These are phyloP conservation scores for Artemisia annua DNA, from an alignment of 129 eudicot genomes.

Conservation along the genomic window DNA sequence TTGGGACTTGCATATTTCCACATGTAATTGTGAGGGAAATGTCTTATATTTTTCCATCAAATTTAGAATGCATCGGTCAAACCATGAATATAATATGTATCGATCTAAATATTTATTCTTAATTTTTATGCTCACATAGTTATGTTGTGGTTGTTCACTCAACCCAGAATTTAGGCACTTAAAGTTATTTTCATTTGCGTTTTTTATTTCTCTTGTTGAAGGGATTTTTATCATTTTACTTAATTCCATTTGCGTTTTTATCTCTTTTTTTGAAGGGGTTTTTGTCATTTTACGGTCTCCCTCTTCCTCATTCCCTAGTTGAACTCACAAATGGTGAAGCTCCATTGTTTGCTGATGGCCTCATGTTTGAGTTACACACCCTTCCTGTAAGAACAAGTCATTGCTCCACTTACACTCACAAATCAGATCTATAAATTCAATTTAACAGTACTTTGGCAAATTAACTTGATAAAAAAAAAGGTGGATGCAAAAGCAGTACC, in stretches of 20 bases:
- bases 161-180: background rate
- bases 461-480: slow-evolving; percentile 29
- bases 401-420: background rate
- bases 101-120: too few relatives aligned
- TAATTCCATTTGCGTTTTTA: slow-evolving; percentile 17
- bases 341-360: slow-evolving; percentile 53
- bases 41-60: too few relatives aligned
- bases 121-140: background rate
- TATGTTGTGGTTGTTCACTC: background rate
- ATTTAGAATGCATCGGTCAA: too few relatives aligned
- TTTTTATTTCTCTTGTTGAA: slow-evolving; percentile 5
- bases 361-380: slow-evolving; percentile 69
- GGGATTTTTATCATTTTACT: slow-evolving; percentile 74
- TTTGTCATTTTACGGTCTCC: slow-evolving; percentile 75
- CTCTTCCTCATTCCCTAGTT: slow-evolving; percentile 56
- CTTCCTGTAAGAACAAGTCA: slow-evolving; percentile 62
- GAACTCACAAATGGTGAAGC: slow-evolving; percentile 44
- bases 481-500: slow-evolving; percentile 82
- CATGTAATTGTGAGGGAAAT: too few relatives aligned
- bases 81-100: too few relatives aligned
- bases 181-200: background rate
- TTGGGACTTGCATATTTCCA: too few relatives aligned
- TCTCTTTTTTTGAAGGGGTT: slow-evolving; percentile 20
- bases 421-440: too few relatives aligned
- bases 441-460: background rate